These are phyloP conservation scores for Kurtzmaniella quercitrusa DNA, from an alignment of 1,139 yeast genomes.

Conservation along the genomic window DNA sequence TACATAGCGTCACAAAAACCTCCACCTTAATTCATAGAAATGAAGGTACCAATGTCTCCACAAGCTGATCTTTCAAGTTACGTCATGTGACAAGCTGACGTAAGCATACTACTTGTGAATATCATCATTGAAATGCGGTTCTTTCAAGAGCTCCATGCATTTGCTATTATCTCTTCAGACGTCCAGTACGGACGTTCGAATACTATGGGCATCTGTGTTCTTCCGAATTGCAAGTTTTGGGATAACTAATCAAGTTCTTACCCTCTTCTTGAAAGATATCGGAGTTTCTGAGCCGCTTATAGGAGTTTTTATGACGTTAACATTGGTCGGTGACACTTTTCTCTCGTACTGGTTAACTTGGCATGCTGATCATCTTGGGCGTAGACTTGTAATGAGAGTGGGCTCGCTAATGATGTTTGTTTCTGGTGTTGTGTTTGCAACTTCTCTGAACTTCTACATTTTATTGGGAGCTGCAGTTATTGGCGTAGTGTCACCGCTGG, in stretches of 20 bases:
- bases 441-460: constrained; percentile 42
- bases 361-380: constrained; percentile 74
- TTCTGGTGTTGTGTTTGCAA: constrained; percentile 65
- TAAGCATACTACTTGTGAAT: too few relatives aligned
- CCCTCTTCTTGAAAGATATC: constrained; percentile 59
- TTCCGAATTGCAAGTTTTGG: constrained; percentile 77
- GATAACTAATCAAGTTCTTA: constrained; percentile 73
- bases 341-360: constrained; percentile 71
- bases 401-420: constrained; percentile 70
- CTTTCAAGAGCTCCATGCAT: constrained; percentile 18
- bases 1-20: too few relatives aligned
- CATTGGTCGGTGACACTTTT: constrained; percentile 74
- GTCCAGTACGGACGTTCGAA: constrained; percentile 49
- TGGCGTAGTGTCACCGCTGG: constrained; percentile 80
- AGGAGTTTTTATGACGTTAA: constrained; percentile 80
- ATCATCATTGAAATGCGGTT: neutral
- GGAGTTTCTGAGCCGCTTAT: constrained; percentile 54
- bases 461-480: constrained; percentile 55
- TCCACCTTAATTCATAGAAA: too few relatives aligned
- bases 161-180: constrained; percentile 20
- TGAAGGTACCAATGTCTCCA: too few relatives aligned
- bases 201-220: constrained; percentile 69
- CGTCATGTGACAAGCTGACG: too few relatives aligned
- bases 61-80: too few relatives aligned
- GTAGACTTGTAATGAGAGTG: constrained; percentile 57